Conservation (phyloP, 495 filamentous ascomycete genomes). For the Xylaria grammica region DNA sequence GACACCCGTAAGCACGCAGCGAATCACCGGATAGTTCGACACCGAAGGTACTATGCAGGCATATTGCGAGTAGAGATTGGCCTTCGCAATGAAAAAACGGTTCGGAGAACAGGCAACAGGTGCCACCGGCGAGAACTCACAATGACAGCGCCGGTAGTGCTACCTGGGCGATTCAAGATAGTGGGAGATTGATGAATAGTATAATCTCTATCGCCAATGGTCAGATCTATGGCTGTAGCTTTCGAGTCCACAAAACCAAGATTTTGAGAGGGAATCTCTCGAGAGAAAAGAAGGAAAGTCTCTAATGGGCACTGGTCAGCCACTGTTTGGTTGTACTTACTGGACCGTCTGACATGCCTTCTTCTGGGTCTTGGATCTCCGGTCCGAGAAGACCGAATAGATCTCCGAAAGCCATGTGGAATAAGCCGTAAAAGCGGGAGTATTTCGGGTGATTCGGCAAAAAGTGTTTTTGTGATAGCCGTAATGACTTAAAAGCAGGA, state of each 20-base stretch:
- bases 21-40: background rate
- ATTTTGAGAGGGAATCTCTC: constrained; percentile 72
- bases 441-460: background rate
- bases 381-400: constrained; percentile 47
- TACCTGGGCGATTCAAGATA: constrained; percentile 74
- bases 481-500: background rate
- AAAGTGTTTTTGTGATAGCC: background rate
- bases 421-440: background rate
- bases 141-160: constrained; percentile 83
- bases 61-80: background rate
- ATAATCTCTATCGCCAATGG: constrained; percentile 71
- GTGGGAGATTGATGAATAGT: constrained; percentile 85
- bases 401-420: constrained; percentile 40
- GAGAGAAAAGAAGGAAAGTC: constrained; percentile 83
- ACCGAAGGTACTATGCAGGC: background rate
- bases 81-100: background rate
- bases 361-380: constrained; percentile 64
- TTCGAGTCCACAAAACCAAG: constrained; percentile 84
- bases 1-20: background rate
- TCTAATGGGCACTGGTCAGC: constrained; percentile 56
- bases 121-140: constrained; percentile 10
- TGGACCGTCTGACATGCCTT: constrained; percentile 54
- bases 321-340: constrained; percentile 20
- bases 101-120: background rate
- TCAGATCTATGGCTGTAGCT: constrained; percentile 67